A percentile compares a stretch with the other conserved stretches of the same genome.
Evolutionary conservation across 768 basidiomycete species (phyloP).

Genomic region (Cystofilobasidium macerans): DNA sequence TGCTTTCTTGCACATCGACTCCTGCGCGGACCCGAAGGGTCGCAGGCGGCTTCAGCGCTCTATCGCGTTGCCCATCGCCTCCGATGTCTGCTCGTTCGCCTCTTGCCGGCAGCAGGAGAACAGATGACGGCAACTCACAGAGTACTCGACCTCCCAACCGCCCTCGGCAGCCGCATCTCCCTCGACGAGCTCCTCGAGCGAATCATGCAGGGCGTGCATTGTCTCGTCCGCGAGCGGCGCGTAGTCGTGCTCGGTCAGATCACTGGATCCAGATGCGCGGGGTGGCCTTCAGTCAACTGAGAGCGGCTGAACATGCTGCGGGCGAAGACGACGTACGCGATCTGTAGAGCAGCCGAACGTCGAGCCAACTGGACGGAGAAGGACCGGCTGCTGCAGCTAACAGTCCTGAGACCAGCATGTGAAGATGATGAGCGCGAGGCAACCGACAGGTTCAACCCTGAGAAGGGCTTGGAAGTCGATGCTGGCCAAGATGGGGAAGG

Average conservation of each 20-base stretch:
- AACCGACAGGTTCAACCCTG: too few relatives aligned
- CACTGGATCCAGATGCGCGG: slow-evolving; percentile 34
- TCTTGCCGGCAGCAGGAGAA: too few relatives aligned
- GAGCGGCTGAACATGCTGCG: neutral
- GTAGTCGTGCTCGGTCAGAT: slow-evolving; percentile 56
- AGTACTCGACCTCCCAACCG: slow-evolving; percentile 75
- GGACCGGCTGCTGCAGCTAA: too few relatives aligned
- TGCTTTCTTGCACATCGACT: slow-evolving; percentile 19
- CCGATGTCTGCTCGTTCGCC: too few relatives aligned
- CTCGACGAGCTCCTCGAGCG: slow-evolving; percentile 55
- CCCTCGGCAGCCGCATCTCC: slow-evolving; percentile 48
- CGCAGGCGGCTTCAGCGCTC: neutral
- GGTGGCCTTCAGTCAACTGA: neutral
- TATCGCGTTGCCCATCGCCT: too few relatives aligned
- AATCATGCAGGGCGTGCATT: slow-evolving; percentile 66
- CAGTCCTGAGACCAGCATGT: too few relatives aligned
- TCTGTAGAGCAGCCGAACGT: too few relatives aligned
- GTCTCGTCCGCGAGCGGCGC: slow-evolving; percentile 60
- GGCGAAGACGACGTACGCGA: neutral
- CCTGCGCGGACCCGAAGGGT: neutral
- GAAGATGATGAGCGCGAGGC: too few relatives aligned
- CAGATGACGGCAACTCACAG: slow-evolving; percentile 42
- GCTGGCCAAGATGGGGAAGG: too few relatives aligned
- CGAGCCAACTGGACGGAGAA: too few relatives aligned
- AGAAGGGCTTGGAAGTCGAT: too few relatives aligned